A percentile compares a stretch with the other conserved stretches of the same genome.
phyloP scores from a whole-genome alignment of 192 early-diverging fungal genomes.

The Coemansia sp. region DNA sequence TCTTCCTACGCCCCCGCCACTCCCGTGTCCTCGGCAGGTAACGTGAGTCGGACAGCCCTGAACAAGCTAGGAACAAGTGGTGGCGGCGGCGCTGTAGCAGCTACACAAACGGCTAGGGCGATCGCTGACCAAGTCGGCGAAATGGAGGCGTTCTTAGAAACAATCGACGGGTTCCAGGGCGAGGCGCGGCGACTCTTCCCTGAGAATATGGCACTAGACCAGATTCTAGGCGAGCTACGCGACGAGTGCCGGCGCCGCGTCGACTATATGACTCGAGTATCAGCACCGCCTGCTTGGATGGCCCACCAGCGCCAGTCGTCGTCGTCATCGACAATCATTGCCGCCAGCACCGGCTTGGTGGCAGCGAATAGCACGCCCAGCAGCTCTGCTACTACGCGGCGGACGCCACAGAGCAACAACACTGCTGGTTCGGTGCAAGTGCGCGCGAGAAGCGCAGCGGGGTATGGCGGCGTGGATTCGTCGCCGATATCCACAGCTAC shows the following conservation, averaged over 20 bases:
- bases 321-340: slow-evolving; percentile 21
- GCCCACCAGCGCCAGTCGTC: slow-evolving; percentile 16
- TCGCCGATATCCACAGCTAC: slow-evolving; percentile 17
- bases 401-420: not conserved
- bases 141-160: slow-evolving; percentile 27
- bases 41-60: not conserved
- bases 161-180: slow-evolving; percentile 33
- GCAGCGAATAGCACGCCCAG: not conserved
- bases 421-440: not conserved
- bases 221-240: slow-evolving; percentile 44
- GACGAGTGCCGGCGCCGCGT: slow-evolving; percentile 47
- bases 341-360: not conserved
- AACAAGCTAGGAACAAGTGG: not conserved
- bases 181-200: slow-evolving; percentile 45
- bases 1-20: slow-evolving; percentile 1
- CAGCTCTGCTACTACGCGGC: not conserved
- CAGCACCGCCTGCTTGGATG: slow-evolving; percentile 36
- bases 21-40: slow-evolving; percentile 1
- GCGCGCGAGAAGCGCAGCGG: not conserved
- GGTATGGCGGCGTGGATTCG: not conserved
- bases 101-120: slow-evolving; percentile 6
- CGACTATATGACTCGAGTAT: slow-evolving; percentile 45
- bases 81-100: not conserved
- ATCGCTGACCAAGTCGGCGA: slow-evolving; percentile 25
- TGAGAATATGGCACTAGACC: slow-evolving; percentile 40